Percentiles rank a stretch among this genome's conserved stretches.
phyloP scores from a whole-genome alignment of 306 rosid genomes.

The Quercus wislizeni region DNA sequence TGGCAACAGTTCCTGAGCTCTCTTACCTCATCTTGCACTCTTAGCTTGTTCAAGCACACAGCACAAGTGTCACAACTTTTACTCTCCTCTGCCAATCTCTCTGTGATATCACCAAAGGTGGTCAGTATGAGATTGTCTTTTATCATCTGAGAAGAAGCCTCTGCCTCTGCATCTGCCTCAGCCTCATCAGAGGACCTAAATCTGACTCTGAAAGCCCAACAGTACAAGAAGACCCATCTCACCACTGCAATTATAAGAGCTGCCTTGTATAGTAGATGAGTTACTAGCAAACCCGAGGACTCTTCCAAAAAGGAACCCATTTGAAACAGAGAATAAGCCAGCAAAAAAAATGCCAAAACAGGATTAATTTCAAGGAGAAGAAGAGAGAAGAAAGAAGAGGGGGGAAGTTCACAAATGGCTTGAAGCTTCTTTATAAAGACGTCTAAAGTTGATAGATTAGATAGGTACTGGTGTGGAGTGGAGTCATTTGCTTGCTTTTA shows the following conservation, averaged over 20 bases:
- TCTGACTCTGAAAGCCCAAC: conserved; percentile 37
- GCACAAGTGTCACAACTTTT: conserved; percentile 54
- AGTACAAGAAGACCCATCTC: conserved; percentile 46
- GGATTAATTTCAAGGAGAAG: not conserved
- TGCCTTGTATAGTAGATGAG: conserved; percentile 55
- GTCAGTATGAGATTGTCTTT: conserved; percentile 43
- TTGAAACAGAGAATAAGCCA: not conserved
- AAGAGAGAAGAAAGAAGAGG: conserved; percentile 15
- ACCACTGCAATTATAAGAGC: conserved; percentile 61
- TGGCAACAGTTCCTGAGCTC: conserved; percentile 74
- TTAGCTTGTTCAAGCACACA: conserved; percentile 58
- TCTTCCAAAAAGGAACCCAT: conserved; percentile 52
- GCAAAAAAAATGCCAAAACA: not conserved
- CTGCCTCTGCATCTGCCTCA: not conserved
- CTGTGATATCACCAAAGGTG: conserved; percentile 50
- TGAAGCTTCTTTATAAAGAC: conserved; percentile 52
- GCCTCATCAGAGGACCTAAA: not conserved
- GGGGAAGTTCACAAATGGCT: conserved; percentile 43
- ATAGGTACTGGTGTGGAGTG: not conserved
- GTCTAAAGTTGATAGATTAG: not conserved
- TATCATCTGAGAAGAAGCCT: conserved; percentile 26
- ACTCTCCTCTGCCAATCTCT: conserved; percentile 30
- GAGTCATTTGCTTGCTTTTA: conserved; percentile 4
- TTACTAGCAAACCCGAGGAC: conserved; percentile 34
- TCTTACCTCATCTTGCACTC: conserved; percentile 52